These are phyloP conservation scores for Tricladium varicosporioides DNA, from an alignment of 2,329 filamentous ascomycete genomes.

Conservation along the genomic window DNA sequence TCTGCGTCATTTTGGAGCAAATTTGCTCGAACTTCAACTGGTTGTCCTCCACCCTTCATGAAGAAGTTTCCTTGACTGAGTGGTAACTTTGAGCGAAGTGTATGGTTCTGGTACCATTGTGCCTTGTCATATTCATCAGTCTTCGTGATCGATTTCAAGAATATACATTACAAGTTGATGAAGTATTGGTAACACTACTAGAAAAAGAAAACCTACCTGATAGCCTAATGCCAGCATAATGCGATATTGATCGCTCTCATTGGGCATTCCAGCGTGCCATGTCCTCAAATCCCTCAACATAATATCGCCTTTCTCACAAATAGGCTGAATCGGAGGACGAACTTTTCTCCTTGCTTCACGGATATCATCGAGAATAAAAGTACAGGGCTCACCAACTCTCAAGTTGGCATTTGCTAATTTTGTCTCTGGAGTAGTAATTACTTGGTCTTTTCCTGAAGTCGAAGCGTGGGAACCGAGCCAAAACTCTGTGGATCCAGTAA, in stretches of 20 bases:
- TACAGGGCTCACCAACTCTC: constrained; percentile 50
- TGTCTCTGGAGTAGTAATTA: constrained; percentile 24
- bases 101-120: constrained; percentile 32
- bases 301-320: constrained; percentile 52
- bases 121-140: constrained; percentile 20
- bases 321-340: constrained; percentile 48
- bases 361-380: constrained; percentile 40
- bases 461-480: constrained; percentile 40
- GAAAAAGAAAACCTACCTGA: constrained; percentile 19
- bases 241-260: constrained; percentile 46
- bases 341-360: constrained; percentile 39
- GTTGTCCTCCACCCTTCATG: constrained; percentile 26
- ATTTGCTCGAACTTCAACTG: constrained; percentile 30
- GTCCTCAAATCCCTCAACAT: constrained; percentile 58
- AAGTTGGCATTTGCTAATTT: constrained; percentile 38
- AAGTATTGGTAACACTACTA: neutral
- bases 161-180: neutral
- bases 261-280: constrained; percentile 65
- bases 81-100: constrained; percentile 27
- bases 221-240: constrained; percentile 56
- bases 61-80: constrained; percentile 30
- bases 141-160: neutral
- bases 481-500: constrained; percentile 40
- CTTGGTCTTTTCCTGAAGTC: constrained; percentile 35
- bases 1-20: constrained; percentile 25